phyloP scores from a whole-genome alignment of 1,139 yeast genomes.

The Hyphopichia fennica region DNA sequence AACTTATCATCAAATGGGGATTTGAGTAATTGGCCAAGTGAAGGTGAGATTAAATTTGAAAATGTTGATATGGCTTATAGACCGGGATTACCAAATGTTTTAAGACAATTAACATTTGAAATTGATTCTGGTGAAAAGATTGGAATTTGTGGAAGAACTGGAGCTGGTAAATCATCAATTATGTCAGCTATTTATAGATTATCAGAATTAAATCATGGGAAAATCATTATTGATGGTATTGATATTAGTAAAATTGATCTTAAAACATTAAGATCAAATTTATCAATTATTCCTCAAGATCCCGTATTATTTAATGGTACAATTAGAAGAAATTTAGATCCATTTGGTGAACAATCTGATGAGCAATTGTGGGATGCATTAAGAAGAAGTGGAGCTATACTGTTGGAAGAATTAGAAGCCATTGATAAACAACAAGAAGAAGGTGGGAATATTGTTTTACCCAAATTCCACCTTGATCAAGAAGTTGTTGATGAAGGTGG shows the following conservation, averaged over 20 bases:
- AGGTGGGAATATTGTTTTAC: background rate
- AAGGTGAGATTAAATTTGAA: conserved; percentile 14
- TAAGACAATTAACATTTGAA: conserved; percentile 25
- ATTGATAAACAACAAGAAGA: conserved; percentile 7
- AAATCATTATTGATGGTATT: conserved; percentile 49
- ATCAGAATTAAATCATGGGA: conserved; percentile 45
- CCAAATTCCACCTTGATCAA: conserved; percentile 51
- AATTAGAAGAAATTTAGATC: conserved; percentile 16
- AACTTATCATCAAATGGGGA: conserved; percentile 17
- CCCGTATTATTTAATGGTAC: conserved; percentile 19
- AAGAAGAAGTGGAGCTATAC: conserved; percentile 31
- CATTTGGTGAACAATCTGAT: conserved; percentile 13
- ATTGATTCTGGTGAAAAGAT: conserved; percentile 43
- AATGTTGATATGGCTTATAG: conserved; percentile 17
- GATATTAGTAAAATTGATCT: conserved; percentile 50
- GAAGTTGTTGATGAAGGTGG: conserved; percentile 53
- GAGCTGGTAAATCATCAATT: conserved; percentile 65
- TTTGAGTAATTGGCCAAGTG: conserved; percentile 13
- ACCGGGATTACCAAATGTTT: conserved; percentile 18
- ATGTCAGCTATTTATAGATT: conserved; percentile 57
- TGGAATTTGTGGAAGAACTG: conserved; percentile 67
- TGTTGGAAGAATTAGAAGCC: conserved; percentile 9
- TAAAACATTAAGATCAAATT: conserved; percentile 9
- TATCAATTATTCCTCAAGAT: conserved; percentile 21
- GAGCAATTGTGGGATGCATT: conserved; percentile 34